Evolutionary conservation across 768 basidiomycete genomes (phyloP), one percentile per base, ranked within the genome.

Genomic region (Russula brevipes): DNA sequence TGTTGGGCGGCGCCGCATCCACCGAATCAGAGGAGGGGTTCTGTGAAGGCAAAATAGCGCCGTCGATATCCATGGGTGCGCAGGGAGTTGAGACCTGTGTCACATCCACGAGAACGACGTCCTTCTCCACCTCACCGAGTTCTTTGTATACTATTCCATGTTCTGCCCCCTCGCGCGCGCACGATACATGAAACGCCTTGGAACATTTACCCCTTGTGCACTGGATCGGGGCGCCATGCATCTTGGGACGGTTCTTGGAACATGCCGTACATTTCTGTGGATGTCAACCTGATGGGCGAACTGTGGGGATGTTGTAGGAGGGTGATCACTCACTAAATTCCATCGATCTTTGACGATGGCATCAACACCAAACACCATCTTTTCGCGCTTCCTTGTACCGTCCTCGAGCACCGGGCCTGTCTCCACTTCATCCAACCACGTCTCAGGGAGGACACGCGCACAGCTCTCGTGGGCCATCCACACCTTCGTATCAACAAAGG

Each of bases 161-260:
- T 3, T 76, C 75, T 11, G 73, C 74, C 1, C 85, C 83, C 19
- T 84, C 80, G 46, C 80, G 77, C 0, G 97, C 96, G 73, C 97
- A 99, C 3, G 86, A 88, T 35, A 97, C 88, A 70, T 98, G 96
- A 76, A 93, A 97, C 0, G 95, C 91, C 71, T 89, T 91, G 11
- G 90, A 81, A 69, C 95, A 98, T 76, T 94, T 96, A 50, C 94
- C 94, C 73, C 91, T 92, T 16, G 91, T 91, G 72, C 95, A 98
- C 71, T 98, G 95, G 31, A 97, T 86, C 31, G 88, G 88, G 0
- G 88, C 90, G 17, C 88, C 91, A 64, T 91, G 91, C 0, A 76
- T 77, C 69, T 87, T 90, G 11, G 78, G 73, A 39, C 80, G 80
- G 47, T 76, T 80, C 72, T 86, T 91, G n/a, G 81, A 78, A 72